Base-by-base conservation (phyloP, 345 rosid species). In the Syzygium oleosum region DNA sequence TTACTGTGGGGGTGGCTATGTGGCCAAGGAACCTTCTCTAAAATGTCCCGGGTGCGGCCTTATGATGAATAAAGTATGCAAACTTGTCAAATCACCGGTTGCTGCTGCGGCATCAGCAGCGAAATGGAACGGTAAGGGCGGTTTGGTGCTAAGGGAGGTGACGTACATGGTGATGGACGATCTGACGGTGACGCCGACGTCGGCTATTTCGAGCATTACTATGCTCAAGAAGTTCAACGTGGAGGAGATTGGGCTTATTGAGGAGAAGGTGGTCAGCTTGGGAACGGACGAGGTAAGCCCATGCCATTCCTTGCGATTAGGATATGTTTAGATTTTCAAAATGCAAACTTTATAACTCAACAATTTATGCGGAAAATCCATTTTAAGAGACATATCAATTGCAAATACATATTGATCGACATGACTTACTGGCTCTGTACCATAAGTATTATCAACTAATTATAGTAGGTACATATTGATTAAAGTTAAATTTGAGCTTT, bases 131-230 rank as follows among this genome's bases (percentile, higher is more conserved):
- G 9, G 78, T 2, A 65, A 16, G 78, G 85, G 2, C 8, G 88
- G 88, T 38, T 61, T 84, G 41, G 86, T 87, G 61, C 63, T 22
- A 2, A 84, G 83, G 38, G 84, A 41, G 10, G 83, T 84, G 29
- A 87, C 55, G 13, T 87, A 87, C 86, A 87, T 87, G 88, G 61
- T 84, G 79, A 87, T 61, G 88, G 88, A 87, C 41, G 59, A 87
- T 52, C 46, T 84, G 86, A 58, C 11, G 59, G 88, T 87, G 54
- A 84, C 58, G 58, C 88, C 86, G 5, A n/a, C 51, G 88, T 87
- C 85, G 19, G 79, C 88, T 4, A 61, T 59, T 1, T 83, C 85
- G 10, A 54, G 5, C 83, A 87, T 87, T 34, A 23, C 84, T n/a
- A 21, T 59, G 25, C 86, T 84, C 46, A 29, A 11, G 16, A 0